Base-by-base conservation (phyloP, 2,329 filamentous ascomycete genomes). In the Phaeoacremonium minimum region DNA sequence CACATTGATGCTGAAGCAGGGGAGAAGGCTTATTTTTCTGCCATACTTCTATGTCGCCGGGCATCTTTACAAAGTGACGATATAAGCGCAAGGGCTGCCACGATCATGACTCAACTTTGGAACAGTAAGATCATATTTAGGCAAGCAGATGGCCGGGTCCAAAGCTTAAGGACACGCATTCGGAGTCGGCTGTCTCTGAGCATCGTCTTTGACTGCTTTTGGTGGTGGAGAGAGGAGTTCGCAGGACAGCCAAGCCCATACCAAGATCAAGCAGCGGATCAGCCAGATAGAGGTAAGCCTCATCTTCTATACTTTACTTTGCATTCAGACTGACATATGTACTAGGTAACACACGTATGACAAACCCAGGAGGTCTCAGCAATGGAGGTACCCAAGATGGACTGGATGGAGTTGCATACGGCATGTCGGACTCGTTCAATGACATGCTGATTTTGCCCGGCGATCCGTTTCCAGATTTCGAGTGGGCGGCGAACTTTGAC, bases 71-170 rank as follows among this genome's bases (percentile, higher is more conserved):
- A 61, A 36, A 61, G 60, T 18, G 75, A 75, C 46, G 72, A 76
- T 38, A 63, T 76, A 2, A 59, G 67, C 4, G 68, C 71, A 37
- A 67, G 72, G 13, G 62, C 73, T 15, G 68, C 69, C 4, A 69
- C 75, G 49, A 71, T 76, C 7, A 58, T 75, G 32, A 69, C 69
- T 3, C 72, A 76, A 45, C 57, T 76, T 0, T 76, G 71, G 71
- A 67, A 68, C 37, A 64, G 48, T 19, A 41, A 40, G 18, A 43
- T 32, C 4, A 42, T 44, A 11, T 48, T 48, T 11, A 33, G 30
- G n/a, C 18, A 13, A 2, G 29, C 28, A 14, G 26, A 38, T 19
- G 46, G 42, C 3, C 22, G 28, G 17, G 13, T 45, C 6, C 22
- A 46, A 18, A 43, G 44, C 9, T 33, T 44, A 13, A 22, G 36